Evolutionary conservation across 441 rosid species (phyloP).

Genomic region (Populus hybrid): DNA sequence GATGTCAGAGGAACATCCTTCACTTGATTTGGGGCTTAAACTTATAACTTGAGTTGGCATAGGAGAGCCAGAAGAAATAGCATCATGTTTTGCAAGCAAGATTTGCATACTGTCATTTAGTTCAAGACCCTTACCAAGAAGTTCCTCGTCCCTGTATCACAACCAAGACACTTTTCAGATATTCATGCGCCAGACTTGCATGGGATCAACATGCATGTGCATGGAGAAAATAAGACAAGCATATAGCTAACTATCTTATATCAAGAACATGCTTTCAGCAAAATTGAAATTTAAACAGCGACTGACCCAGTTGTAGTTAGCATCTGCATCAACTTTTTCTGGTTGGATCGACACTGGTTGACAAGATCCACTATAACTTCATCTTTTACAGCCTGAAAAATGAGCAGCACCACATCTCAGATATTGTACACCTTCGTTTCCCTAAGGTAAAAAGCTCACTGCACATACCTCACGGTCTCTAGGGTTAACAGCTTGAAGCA

Average conservation of each 20-base stretch:
- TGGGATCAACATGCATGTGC: constrained; percentile 3
- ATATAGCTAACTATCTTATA: not conserved
- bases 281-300: constrained; percentile 9
- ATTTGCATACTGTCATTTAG: constrained; percentile 78
- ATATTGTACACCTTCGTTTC: not conserved
- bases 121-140: constrained; percentile 84
- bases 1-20: constrained; percentile 27
- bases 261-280: constrained; percentile 2
- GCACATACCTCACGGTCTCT: constrained; percentile 53
- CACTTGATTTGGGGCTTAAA: constrained; percentile 35
- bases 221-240: not conserved
- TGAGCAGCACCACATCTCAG: constrained; percentile 6
- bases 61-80: constrained; percentile 79
- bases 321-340: constrained; percentile 95
- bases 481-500: constrained; percentile 93
- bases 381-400: constrained; percentile 80
- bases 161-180: constrained; percentile 14
- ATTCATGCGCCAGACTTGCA: not conserved
- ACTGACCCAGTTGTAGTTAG: constrained; percentile 83
- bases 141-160: constrained; percentile 82
- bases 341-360: constrained; percentile 75
- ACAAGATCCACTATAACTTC: constrained; percentile 92
- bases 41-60: constrained; percentile 38
- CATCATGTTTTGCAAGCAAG: constrained; percentile 81
- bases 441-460: constrained; percentile 20